Evolutionary conservation across 306 rosid genomes (phyloP).

Genomic region (Argentina anserina): DNA sequence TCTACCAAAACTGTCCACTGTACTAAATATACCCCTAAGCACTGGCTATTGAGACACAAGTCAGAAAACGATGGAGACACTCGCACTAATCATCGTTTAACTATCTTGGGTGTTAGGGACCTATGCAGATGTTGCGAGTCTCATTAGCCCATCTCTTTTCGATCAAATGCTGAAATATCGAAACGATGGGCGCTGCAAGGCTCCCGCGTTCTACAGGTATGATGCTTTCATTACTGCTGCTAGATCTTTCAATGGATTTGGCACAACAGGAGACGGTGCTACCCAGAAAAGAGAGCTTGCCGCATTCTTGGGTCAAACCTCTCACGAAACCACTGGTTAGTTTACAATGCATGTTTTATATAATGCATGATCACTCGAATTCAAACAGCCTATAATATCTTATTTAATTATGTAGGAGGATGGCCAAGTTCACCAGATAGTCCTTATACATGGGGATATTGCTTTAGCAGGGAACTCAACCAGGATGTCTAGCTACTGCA

Average conservation of each 20-base stretch:
- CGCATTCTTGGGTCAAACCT: constrained; percentile 52
- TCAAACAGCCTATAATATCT: neutral
- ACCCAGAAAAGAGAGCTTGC: constrained; percentile 47
- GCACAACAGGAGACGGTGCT: constrained; percentile 32
- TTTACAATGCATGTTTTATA: neutral
- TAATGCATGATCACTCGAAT: neutral
- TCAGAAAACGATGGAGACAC: neutral
- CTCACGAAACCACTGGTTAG: constrained; percentile 47
- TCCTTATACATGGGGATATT: constrained; percentile 73
- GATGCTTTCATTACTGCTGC: constrained; percentile 59
- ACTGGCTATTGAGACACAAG: neutral
- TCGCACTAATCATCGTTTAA: neutral
- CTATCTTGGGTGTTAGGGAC: neutral
- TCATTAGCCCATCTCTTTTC: constrained; percentile 35
- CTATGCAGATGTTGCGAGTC: constrained; percentile 22
- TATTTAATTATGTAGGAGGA: constrained; percentile 32
- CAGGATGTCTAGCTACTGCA: constrained; percentile 17
- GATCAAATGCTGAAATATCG: constrained; percentile 46
- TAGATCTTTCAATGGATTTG: constrained; percentile 37
- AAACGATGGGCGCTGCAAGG: constrained; percentile 27
- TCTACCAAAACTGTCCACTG: neutral
- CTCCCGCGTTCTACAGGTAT: constrained; percentile 48
- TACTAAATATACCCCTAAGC: neutral
- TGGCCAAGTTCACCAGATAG: constrained; percentile 65
- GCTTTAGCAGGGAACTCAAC: constrained; percentile 31